Conservation (phyloP, 2,329 filamentous ascomycete species). For the Cladobotryum mycophilum region DNA sequence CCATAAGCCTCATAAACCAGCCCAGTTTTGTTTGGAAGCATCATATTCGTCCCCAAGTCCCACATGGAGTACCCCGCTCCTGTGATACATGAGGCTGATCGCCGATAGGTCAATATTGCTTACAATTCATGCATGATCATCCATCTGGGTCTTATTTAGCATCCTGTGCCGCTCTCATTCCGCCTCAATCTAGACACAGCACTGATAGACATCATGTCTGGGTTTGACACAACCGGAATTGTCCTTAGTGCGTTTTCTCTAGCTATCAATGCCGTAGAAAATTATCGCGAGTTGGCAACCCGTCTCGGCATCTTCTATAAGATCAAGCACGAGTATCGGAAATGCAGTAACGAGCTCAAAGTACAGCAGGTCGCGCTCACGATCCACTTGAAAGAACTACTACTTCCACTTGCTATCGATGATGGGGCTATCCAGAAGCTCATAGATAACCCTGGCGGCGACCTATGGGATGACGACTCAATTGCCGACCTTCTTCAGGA, state of each 20-base stretch:
- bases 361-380: conserved; percentile 12
- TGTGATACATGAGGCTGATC: too few relatives aligned
- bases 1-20: too few relatives aligned
- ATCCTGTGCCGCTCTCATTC: background rate
- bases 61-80: too few relatives aligned
- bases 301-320: conserved; percentile 2
- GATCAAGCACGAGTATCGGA: conserved; percentile 8
- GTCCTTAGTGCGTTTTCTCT: conserved; percentile 15
- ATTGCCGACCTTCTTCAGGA: conserved; percentile 10
- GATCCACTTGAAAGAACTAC: conserved; percentile 15
- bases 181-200: background rate
- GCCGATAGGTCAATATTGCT: too few relatives aligned
- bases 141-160: background rate
- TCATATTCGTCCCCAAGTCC: too few relatives aligned
- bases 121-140: background rate
- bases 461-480: conserved; percentile 14
- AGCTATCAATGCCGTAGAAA: conserved; percentile 10
- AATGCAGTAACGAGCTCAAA: conserved; percentile 15
- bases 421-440: conserved; percentile 14
- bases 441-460: conserved; percentile 14
- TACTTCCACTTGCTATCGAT: conserved; percentile 17
- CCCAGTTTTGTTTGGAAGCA: too few relatives aligned
- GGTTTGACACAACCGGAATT: conserved; percentile 14
- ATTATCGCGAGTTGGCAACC: conserved; percentile 10
- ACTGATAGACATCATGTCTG: conserved; percentile 8